phyloP scores from a whole-genome alignment of 2,329 filamentous ascomycete species.

The Xylariaceae sp. region DNA sequence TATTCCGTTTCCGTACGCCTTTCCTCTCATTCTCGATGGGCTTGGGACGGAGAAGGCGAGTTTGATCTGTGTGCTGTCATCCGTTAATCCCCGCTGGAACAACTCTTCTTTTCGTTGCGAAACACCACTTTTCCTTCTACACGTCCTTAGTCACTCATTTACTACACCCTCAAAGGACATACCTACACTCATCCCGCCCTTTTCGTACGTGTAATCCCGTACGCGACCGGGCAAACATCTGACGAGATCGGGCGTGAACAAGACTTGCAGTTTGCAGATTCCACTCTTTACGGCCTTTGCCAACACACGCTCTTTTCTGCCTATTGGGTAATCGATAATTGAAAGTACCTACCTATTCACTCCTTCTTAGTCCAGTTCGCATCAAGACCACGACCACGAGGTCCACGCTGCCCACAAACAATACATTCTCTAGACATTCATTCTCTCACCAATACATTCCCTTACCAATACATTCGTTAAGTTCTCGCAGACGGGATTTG shows the following conservation, averaged over 20 bases:
- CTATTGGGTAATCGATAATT: slow-evolving; percentile 13
- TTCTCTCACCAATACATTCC: slow-evolving; percentile 1
- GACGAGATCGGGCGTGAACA: slow-evolving; percentile 21
- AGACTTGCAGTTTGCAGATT: slow-evolving; percentile 7
- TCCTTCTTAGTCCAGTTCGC: slow-evolving; percentile 1
- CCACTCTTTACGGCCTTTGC: slow-evolving; percentile 24
- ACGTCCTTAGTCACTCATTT: slow-evolving; percentile 25
- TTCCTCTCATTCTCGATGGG: slow-evolving; percentile 3
- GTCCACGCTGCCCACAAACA: background rate
- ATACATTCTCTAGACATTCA: background rate
- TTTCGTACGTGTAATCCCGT: slow-evolving; percentile 11
- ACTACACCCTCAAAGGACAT: slow-evolving; percentile 11
- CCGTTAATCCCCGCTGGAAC: slow-evolving; percentile 20
- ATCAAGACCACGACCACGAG: background rate
- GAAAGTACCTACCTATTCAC: slow-evolving; percentile 2
- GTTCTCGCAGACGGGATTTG: background rate
- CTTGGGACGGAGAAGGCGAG: slow-evolving; percentile 4
- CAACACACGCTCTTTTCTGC: slow-evolving; percentile 14
- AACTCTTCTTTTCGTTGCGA: slow-evolving; percentile 6
- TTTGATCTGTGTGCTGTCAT: slow-evolving; percentile 12
- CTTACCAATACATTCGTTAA: background rate
- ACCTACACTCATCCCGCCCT: slow-evolving; percentile 22
- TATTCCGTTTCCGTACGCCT: slow-evolving; percentile 1
- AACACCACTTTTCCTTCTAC: background rate
- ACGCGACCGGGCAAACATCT: slow-evolving; percentile 26